Percentiles rank a stretch among this genome's conserved stretches.
phyloP scores from a whole-genome alignment of 2,329 filamentous ascomycete species.

The Hypoxylon sp. region DNA sequence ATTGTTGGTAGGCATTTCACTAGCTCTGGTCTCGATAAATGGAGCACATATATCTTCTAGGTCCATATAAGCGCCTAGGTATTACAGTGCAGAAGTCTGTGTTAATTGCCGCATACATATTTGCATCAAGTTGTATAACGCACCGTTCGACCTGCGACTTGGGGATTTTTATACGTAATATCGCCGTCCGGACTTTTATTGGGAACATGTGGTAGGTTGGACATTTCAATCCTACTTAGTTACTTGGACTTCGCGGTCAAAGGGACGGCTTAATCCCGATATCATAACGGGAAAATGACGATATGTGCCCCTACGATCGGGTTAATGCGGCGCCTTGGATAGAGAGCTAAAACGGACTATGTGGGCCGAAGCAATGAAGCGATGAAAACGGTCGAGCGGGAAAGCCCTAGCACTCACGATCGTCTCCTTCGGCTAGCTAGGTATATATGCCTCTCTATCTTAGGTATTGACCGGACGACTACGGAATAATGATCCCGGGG shows the following conservation, averaged over 20 bases:
- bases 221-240: not conserved
- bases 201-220: not conserved
- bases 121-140: conserved; percentile 11
- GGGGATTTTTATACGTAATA: conserved; percentile 3
- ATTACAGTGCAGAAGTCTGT: not conserved
- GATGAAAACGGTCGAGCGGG: not conserved
- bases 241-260: not conserved
- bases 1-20: not conserved
- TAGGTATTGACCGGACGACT: not conserved
- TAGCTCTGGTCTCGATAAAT: not conserved
- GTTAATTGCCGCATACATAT: not conserved
- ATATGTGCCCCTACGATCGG: not conserved
- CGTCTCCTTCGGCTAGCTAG: not conserved
- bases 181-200: conserved; percentile 6
- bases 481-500: conserved; percentile 4
- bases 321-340: not conserved
- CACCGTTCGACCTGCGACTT: not conserved
- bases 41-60: not conserved
- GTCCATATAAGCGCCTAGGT: not conserved
- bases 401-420: not conserved
- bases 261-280: not conserved
- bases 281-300: not conserved
- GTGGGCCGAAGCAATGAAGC: not conserved
- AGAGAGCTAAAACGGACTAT: not conserved
- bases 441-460: too few relatives aligned